phyloP scores from a whole-genome alignment of 2,329 filamentous ascomycete genomes.

The Alternaria sp. region DNA sequence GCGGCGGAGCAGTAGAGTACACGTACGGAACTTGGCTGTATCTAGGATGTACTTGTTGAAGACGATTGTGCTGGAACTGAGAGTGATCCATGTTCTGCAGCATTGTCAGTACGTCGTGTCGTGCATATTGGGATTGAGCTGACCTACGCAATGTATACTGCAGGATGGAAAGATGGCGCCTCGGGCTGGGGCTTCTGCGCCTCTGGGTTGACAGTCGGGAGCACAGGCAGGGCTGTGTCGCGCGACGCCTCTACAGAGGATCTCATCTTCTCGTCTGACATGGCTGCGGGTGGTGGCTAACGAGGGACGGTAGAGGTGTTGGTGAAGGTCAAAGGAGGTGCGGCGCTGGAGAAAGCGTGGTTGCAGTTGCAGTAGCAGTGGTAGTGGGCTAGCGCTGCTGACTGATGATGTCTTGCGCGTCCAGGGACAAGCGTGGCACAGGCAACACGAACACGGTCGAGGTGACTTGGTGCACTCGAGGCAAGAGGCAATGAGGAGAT shows the following conservation, averaged over 20 bases:
- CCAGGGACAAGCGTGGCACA: conserved; percentile 32
- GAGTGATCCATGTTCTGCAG: conserved; percentile 83
- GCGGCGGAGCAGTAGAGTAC: conserved; percentile 2
- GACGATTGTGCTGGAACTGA: conserved; percentile 93
- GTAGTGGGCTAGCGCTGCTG: conserved; percentile 28
- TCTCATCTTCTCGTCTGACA: conserved; percentile 81
- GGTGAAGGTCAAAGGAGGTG: conserved; percentile 30
- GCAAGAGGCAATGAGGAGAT: conserved; percentile 28
- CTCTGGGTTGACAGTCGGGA: conserved; percentile 83
- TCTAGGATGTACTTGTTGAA: conserved; percentile 99
- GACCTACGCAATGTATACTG: conserved; percentile 79
- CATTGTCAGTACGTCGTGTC: conserved; percentile 29
- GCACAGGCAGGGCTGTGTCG: conserved; percentile 67
- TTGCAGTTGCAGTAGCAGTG: conserved; percentile 18
- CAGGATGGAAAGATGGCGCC: conserved; percentile 72
- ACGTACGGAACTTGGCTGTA: conserved; percentile 81
- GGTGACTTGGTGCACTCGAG: conserved; percentile 33
- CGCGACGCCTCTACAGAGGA: conserved; percentile 79
- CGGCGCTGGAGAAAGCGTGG: conserved; percentile 24
- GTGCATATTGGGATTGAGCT: conserved; percentile 51
- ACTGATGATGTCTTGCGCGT: conserved; percentile 23
- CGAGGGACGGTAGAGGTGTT: conserved; percentile 30
- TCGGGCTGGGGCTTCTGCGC: conserved; percentile 73
- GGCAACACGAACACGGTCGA: conserved; percentile 25
- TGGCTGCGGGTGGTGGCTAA: conserved; percentile 48